Conservation (phyloP, 2,329 filamentous ascomycete genomes). For the Arthrobotrys entomopaga region DNA sequence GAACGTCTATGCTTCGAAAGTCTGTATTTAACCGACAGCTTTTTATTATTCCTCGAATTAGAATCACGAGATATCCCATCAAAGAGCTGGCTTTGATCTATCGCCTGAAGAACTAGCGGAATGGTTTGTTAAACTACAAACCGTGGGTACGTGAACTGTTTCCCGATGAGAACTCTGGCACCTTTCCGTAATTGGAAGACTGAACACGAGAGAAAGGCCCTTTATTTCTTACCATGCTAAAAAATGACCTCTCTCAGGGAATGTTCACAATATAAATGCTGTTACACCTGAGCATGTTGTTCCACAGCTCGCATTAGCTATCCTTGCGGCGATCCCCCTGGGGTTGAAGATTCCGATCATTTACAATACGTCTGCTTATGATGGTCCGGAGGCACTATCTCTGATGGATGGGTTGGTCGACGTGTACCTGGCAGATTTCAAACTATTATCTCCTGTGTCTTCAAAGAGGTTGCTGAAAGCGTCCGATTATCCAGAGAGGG, state of each 20-base stretch:
- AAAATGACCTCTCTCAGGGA: constrained; percentile 53
- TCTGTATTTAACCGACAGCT: constrained; percentile 42
- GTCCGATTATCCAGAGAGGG: constrained; percentile 76
- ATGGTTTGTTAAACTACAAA: constrained; percentile 85
- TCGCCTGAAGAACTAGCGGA: constrained; percentile 80
- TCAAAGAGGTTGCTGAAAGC: constrained; percentile 80
- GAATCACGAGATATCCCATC: constrained; percentile 84
- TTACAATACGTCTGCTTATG: constrained; percentile 86
- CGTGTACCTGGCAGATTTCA: constrained; percentile 90
- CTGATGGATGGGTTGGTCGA: constrained; percentile 82
- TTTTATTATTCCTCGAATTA: constrained; percentile 69
- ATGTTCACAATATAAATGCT: constrained; percentile 89
- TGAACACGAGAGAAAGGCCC: no score
- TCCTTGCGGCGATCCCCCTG: constrained; percentile 76
- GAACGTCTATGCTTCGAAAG: constrained; percentile 22
- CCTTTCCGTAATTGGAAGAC: no score
- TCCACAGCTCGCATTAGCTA: constrained; percentile 80
- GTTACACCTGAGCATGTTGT: constrained; percentile 88
- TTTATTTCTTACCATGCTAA: not conserved
- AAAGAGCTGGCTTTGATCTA: constrained; percentile 81
- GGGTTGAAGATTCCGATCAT: constrained; percentile 79
- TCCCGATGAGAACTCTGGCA: no score
- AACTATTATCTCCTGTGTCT: constrained; percentile 76
- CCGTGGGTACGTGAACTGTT: constrained; percentile 67
- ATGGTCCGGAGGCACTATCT: constrained; percentile 76